A percentile compares a stretch with the other conserved stretches of the same genome.
Evolutionary conservation across 768 basidiomycete species (phyloP).

Genomic region (Phaffia australis): DNA sequence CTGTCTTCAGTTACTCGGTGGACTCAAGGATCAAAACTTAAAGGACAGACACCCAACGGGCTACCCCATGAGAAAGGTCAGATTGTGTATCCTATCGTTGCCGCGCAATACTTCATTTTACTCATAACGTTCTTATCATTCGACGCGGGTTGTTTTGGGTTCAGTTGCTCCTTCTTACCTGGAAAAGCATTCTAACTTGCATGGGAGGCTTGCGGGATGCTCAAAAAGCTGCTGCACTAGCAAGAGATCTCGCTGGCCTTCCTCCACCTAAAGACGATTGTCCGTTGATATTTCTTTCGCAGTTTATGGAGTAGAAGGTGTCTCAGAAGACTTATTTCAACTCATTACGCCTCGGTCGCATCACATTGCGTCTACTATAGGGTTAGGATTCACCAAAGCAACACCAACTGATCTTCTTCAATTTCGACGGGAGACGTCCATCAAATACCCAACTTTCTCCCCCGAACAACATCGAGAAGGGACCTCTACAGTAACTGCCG

Average conservation of each 20-base stretch:
- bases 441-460: conserved; percentile 91
- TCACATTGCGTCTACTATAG: conserved; percentile 19
- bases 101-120: not conserved
- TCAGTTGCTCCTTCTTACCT: conserved; percentile 80
- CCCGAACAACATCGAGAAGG: conserved; percentile 37
- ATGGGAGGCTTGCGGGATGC: conserved; percentile 87
- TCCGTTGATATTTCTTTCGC: conserved; percentile 29
- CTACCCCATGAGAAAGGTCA: conserved; percentile 93
- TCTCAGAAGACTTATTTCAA: not conserved
- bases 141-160: not conserved
- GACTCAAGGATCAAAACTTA: conserved; percentile 19
- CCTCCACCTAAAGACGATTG: conserved; percentile 44
- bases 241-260: conserved; percentile 73
- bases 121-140: not conserved
- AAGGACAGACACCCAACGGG: conserved; percentile 39
- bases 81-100: conserved; percentile 1
- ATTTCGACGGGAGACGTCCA: conserved; percentile 79
- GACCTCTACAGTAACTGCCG: conserved; percentile 30
- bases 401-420: conserved; percentile 79
- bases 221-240: conserved; percentile 65
- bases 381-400: conserved; percentile 61
- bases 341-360: not conserved
- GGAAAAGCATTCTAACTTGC: conserved; percentile 87
- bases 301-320: too few relatives aligned
- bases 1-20: conserved; percentile 18